A percentile compares a stretch with the other conserved stretches of the same genome.
These are phyloP conservation scores for Aureobasidium subglaciale DNA, from an alignment of 2,329 filamentous ascomycete species.

Conservation along the genomic window DNA sequence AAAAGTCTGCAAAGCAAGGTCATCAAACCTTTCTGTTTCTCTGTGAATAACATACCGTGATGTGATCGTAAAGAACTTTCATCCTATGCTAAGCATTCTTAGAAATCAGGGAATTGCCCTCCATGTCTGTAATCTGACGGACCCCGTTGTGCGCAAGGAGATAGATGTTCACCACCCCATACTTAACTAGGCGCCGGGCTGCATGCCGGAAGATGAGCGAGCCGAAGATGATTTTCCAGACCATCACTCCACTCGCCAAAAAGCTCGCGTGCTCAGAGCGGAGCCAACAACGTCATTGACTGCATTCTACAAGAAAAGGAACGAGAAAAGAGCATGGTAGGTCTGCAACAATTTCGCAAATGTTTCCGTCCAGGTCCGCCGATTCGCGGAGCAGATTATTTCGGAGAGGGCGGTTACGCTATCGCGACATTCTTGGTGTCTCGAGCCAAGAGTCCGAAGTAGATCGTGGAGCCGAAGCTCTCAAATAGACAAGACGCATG, in stretches of 20 bases:
- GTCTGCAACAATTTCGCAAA: background rate
- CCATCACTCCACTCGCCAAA: background rate
- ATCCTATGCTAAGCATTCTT: no score
- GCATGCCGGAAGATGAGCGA: background rate
- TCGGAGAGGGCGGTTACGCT: background rate
- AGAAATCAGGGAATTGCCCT: no score
- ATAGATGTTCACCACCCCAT: background rate
- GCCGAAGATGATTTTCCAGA: background rate
- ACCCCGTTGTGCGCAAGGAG: no score
- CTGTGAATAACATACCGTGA: background rate
- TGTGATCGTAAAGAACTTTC: no score
- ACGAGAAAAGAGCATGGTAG: background rate
- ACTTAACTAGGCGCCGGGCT: background rate
- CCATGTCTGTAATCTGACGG: no score
- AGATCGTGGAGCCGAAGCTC: slow-evolving; percentile 9
- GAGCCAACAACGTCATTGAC: background rate
- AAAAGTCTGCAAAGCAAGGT: slow-evolving; percentile 17
- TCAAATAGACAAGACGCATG: background rate
- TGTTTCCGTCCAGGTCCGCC: background rate
- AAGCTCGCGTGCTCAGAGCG: slow-evolving; percentile 1
- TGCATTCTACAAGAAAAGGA: background rate
- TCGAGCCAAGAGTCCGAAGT: background rate
- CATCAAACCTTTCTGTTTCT: slow-evolving; percentile 7
- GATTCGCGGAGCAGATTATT: background rate
- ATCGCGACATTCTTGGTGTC: background rate